Evolutionary conservation across 805 yeast species (phyloP).

Genomic region (Hanseniaspora clermontiae): DNA sequence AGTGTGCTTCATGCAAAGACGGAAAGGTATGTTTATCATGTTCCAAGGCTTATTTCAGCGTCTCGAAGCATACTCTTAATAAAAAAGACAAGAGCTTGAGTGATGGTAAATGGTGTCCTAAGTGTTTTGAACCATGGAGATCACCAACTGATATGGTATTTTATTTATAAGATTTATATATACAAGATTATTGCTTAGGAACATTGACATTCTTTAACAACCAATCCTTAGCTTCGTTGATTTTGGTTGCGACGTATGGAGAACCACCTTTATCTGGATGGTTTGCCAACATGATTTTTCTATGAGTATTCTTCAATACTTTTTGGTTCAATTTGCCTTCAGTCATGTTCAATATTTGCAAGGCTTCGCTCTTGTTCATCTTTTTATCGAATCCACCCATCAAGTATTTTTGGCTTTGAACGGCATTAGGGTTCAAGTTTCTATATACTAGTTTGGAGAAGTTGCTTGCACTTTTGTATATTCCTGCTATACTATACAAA

Average conservation of each 20-base stretch:
- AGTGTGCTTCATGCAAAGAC: conserved; percentile 1
- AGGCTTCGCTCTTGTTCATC: conserved; percentile 80
- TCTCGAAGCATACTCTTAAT: not conserved
- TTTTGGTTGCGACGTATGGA: conserved; percentile 75
- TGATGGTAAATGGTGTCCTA: conserved; percentile 12
- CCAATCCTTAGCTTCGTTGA: conserved; percentile 75
- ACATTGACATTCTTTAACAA: conserved; percentile 23
- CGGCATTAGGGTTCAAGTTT: conserved; percentile 32
- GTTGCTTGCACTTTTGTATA: conserved; percentile 37
- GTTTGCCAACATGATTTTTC: conserved; percentile 73
- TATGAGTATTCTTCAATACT: conserved; percentile 65
- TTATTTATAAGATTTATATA: not conserved
- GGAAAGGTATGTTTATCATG: not conserved
- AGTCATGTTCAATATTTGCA: conserved; percentile 64
- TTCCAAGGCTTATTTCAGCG: not conserved
- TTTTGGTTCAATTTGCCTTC: conserved; percentile 52
- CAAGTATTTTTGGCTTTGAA: conserved; percentile 40
- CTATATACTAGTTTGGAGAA: conserved; percentile 14
- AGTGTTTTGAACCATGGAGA: conserved; percentile 6
- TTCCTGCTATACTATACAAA: conserved; percentile 53
- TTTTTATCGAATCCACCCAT: conserved; percentile 89
- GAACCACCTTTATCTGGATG: conserved; percentile 96
- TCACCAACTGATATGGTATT: not conserved
- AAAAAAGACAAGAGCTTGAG: not conserved
- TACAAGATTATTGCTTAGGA: conserved; percentile 7